Percentiles rank a stretch among this genome's conserved stretches.
phyloP scores from a whole-genome alignment of 495 filamentous ascomycete genomes.

The Hypoxylon crocopeplum region DNA sequence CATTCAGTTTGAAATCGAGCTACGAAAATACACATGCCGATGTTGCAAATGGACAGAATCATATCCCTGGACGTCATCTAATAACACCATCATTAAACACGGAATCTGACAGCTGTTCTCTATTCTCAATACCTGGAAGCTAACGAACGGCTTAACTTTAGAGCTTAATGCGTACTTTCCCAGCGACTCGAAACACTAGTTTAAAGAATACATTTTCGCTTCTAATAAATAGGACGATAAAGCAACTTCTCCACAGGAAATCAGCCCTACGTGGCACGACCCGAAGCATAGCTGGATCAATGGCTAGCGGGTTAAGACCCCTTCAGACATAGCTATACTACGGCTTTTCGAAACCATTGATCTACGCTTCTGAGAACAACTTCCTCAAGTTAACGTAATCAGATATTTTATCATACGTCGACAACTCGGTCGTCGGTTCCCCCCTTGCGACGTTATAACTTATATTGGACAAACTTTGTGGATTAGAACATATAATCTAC shows the following conservation, averaged over 20 bases:
- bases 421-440: background rate
- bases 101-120: background rate
- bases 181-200: background rate
- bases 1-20: background rate
- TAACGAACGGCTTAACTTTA: background rate
- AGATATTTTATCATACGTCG: background rate
- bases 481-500: background rate
- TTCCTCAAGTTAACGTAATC: background rate
- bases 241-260: no score
- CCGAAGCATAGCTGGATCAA: background rate
- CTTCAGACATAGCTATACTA: background rate
- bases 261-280: background rate
- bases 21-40: background rate
- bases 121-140: background rate
- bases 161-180: background rate
- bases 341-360: background rate
- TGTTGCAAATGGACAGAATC: background rate
- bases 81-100: background rate
- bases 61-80: background rate
- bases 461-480: background rate
- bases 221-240: background rate
- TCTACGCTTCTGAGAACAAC: background rate
- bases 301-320: background rate
- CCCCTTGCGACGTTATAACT: background rate
- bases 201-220: background rate